A percentile compares a stretch with the other conserved stretches of the same genome.
These are phyloP conservation scores for Epichloe elymi DNA, from an alignment of 2,329 filamentous ascomycete genomes.

Conservation along the genomic window DNA sequence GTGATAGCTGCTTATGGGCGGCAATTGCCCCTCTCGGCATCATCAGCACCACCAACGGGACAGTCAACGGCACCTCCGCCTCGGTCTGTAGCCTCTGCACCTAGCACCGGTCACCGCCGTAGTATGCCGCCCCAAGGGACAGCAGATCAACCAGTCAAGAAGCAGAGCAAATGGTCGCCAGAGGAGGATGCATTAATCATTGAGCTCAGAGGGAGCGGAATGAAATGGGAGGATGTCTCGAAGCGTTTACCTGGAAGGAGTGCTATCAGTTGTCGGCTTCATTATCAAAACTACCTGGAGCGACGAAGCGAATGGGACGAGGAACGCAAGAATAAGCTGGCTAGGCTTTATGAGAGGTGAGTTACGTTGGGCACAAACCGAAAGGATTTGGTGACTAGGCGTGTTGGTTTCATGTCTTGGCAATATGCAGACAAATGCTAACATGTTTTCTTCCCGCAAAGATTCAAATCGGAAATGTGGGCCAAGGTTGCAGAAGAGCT, in stretches of 20 bases:
- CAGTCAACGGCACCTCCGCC: not conserved
- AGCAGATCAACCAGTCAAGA: constrained; percentile 66
- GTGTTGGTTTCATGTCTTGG: too few species aligned
- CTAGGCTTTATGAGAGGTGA: constrained; percentile 87
- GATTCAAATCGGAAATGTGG: constrained; percentile 98
- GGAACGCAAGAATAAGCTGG: constrained; percentile 93
- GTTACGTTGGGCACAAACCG: constrained; percentile 13
- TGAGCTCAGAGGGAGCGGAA: constrained; percentile 73
- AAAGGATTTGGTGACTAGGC: not conserved
- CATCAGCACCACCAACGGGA: not conserved
- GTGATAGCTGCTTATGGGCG: constrained; percentile 10
- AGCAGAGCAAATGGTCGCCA: constrained; percentile 91
- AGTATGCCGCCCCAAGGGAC: constrained; percentile 33
- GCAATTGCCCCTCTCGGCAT: constrained; percentile 7
- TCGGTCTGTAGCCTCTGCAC: constrained; percentile 18
- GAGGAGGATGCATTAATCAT: constrained; percentile 93
- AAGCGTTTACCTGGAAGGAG: constrained; percentile 81
- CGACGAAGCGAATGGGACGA: constrained; percentile 91
- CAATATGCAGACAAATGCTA: not conserved
- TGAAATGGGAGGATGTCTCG: constrained; percentile 99
- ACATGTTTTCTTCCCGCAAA: constrained; percentile 21
- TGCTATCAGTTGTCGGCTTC: constrained; percentile 83
- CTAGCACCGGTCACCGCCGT: constrained; percentile 19
- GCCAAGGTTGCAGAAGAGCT: constrained; percentile 90
- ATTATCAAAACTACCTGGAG: constrained; percentile 96